Evolutionary conservation across 345 rosid genomes (phyloP), one percentile per base, ranked within the genome.

Genomic region (Populus deltoides): DNA sequence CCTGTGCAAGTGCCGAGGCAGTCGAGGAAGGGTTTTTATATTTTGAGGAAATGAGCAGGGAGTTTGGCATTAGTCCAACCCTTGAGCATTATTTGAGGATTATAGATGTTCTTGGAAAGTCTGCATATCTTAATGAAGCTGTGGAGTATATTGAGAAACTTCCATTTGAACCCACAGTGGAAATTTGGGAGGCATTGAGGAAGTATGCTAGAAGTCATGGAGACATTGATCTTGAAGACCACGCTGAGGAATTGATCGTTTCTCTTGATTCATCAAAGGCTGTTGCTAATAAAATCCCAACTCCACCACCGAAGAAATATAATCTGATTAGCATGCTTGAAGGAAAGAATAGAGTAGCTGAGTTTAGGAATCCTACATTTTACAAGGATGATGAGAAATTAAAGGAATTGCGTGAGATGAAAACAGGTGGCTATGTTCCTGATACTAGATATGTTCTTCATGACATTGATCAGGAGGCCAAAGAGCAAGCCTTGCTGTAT

Each of bases 381-480:
- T 92, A 88, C 87, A 90, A 88, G 82, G 94, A 92, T 80, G 94
- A 90, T 78, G 91, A 86, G 1, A 90, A 90, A 61, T 79, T 86
- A 75, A 89, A 80, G 85, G 91, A 88, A 41, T 77, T 88, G 80
- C 76, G 27, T 36, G 71, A 76, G 68, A 84, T 86, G 91, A 89
- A 89, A 33, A 86, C 83, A 38, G 84, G 68, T 15, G 79, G 83
- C 55, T 92, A 92, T 68, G 97, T 92, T 39, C 94, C 97, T 0
- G 92, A 92, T 82, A 86, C 97, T 3, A 74, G 91, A 73, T 88
- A 77, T 51, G 94, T 92, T 62, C 93, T 92, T 68, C 97, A 92
- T 66, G 94, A 90, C 78, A 90, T 92, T 36, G 97, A 92, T 80
- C 89, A 92, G 77, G 94, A 92, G 83, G 97, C 97, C 0, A 92